phyloP scores from a whole-genome alignment of 2,329 filamentous ascomycete species.

The Alternaria brassicicola region DNA sequence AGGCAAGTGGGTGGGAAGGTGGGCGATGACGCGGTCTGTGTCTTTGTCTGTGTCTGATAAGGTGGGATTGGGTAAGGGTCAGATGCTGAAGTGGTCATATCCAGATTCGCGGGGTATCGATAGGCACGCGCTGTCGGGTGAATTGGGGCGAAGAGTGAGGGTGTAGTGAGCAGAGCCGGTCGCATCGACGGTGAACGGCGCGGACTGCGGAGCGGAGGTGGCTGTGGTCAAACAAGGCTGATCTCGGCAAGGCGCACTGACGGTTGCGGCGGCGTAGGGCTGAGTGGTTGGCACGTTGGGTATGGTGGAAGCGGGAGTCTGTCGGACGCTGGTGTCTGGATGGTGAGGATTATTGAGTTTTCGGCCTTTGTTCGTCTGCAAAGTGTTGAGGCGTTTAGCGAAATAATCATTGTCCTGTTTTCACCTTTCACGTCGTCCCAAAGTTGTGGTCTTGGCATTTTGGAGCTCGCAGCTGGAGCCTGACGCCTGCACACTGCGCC shows the following conservation, averaged over 20 bases:
- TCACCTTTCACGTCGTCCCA: background rate
- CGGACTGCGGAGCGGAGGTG: constrained; percentile 31
- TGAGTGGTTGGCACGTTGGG: constrained; percentile 10
- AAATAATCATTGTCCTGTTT: background rate
- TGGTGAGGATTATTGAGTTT: background rate
- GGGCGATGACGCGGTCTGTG: constrained; percentile 32
- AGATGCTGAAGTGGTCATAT: constrained; percentile 44
- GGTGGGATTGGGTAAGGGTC: constrained; percentile 26
- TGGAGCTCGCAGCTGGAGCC: constrained; percentile 20
- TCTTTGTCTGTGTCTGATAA: constrained; percentile 28
- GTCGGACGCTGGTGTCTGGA: background rate
- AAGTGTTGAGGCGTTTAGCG: background rate
- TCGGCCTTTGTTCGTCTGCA: background rate
- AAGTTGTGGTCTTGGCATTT: constrained; percentile 20
- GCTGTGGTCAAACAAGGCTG: constrained; percentile 25
- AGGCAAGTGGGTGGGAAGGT: constrained; percentile 21
- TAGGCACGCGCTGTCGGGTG: constrained; percentile 28
- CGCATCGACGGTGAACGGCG: constrained; percentile 25
- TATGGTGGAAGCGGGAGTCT: constrained; percentile 1
- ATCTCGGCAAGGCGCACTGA: constrained; percentile 25
- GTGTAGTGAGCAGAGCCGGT: constrained; percentile 19
- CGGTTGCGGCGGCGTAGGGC: constrained; percentile 29
- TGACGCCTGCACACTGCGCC: constrained; percentile 14
- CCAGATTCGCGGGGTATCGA: constrained; percentile 35
- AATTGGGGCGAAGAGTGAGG: constrained; percentile 13